A percentile compares a stretch with the other conserved stretches of the same genome.
These are phyloP conservation scores for Mycena leptocephala DNA, from an alignment of 768 basidiomycete species.

Conservation along the genomic window DNA sequence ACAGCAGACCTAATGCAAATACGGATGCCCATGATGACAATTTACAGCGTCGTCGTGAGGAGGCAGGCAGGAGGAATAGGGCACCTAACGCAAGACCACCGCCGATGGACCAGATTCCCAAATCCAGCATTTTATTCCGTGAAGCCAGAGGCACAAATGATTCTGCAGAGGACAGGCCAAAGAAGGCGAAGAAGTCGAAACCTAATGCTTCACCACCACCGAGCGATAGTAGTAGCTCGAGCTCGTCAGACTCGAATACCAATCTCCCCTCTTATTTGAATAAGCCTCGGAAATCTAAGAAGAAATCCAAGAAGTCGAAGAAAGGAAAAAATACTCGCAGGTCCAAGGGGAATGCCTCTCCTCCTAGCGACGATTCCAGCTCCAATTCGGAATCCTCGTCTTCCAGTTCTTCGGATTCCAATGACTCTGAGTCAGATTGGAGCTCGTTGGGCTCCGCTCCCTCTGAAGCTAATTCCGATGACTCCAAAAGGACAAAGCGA, in stretches of 20 bases:
- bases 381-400: conserved; percentile 6
- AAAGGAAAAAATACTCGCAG: neutral
- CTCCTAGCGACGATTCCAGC: neutral
- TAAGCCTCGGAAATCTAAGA: neutral
- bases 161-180: neutral
- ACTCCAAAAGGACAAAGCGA: conserved; percentile 1
- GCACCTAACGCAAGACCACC: neutral
- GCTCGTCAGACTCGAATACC: neutral
- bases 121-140: neutral
- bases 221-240: neutral
- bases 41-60: neutral
- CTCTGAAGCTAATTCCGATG: neutral
- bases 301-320: neutral
- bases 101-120: conserved; percentile 1
- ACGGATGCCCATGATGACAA: neutral
- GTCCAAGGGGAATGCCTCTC: neutral
- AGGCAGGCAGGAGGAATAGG: neutral
- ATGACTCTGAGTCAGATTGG: neutral
- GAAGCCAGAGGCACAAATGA: neutral
- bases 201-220: neutral
- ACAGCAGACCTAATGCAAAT: neutral
- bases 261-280: neutral
- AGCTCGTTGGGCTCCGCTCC: neutral
- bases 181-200: neutral
- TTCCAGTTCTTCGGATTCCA: neutral